Percentiles rank a stretch among this genome's conserved stretches.
Conservation (phyloP, 768 basidiomycete genomes). For the Lentinus brumalis region DNA sequence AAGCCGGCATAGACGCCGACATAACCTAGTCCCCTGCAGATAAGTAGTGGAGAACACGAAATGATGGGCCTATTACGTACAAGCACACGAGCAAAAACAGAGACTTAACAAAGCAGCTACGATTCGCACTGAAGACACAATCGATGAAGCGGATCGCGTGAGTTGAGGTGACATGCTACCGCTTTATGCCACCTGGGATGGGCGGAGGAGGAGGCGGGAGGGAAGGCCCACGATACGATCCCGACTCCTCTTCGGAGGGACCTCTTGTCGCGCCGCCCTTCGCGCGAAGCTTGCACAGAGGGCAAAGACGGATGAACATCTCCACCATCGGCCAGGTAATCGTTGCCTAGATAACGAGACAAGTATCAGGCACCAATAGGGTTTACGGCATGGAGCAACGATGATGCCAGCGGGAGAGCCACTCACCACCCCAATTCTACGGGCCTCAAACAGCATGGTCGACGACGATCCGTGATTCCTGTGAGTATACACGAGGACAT, state of each 20-base stretch:
- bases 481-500: constrained; percentile 68
- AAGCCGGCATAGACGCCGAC: neutral
- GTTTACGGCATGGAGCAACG: neutral
- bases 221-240: constrained; percentile 4
- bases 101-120: neutral
- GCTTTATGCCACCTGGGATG: neutral
- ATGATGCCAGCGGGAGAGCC: neutral
- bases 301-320: constrained; percentile 64
- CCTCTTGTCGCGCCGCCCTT: constrained; percentile 29
- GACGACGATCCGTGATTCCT: constrained; percentile 55
- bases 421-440: constrained; percentile 63
- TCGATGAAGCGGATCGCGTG: neutral
- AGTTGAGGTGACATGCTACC: neutral
- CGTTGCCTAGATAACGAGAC: constrained; percentile 45
- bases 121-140: neutral
- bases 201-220: too few species aligned
- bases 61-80: neutral
- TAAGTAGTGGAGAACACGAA: neutral
- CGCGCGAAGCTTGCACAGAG: constrained; percentile 48
- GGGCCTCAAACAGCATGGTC: constrained; percentile 57
- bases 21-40: neutral
- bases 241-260: constrained; percentile 18
- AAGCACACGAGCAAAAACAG: neutral
- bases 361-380: constrained; percentile 6
- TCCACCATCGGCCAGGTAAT: constrained; percentile 79